A percentile compares a stretch with the other conserved stretches of the same genome.
Evolutionary conservation across 805 yeast genomes (phyloP).

Genomic region (Tetrapisispora namnaoensis): DNA sequence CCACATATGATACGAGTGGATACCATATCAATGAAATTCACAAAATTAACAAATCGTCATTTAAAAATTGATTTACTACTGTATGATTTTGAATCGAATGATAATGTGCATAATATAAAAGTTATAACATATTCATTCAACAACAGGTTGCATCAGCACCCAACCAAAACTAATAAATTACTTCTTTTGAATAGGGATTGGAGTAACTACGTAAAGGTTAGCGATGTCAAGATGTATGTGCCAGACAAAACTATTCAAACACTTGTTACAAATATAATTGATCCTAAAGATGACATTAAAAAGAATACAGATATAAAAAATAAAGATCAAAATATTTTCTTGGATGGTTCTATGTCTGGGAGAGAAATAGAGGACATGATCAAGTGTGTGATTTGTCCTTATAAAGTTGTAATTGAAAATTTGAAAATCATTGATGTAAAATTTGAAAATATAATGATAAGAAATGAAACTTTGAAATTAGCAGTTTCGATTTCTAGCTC

Average conservation of each 20-base stretch:
- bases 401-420: constrained; percentile 4
- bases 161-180: constrained; percentile 2
- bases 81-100: constrained; percentile 10
- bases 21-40: constrained; percentile 13
- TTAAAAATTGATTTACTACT: constrained; percentile 14
- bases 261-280: background rate
- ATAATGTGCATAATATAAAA: constrained; percentile 11
- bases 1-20: constrained; percentile 6
- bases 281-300: background rate
- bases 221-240: constrained; percentile 10
- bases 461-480: constrained; percentile 7
- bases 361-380: background rate
- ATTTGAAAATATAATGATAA: constrained; percentile 21
- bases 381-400: background rate
- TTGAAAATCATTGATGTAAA: constrained; percentile 23
- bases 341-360: background rate
- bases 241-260: constrained; percentile 3
- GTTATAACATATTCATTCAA: constrained; percentile 12
- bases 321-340: background rate
- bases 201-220: constrained; percentile 14
- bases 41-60: constrained; percentile 8
- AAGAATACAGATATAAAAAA: background rate
- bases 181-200: constrained; percentile 6
- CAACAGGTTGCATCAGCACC: constrained; percentile 4
- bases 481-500: constrained; percentile 20